Evolutionary conservation across 768 basidiomycete genomes (phyloP), one percentile per base, ranked within the genome.

Genomic region (Holtermanniella nyarrowii): DNA sequence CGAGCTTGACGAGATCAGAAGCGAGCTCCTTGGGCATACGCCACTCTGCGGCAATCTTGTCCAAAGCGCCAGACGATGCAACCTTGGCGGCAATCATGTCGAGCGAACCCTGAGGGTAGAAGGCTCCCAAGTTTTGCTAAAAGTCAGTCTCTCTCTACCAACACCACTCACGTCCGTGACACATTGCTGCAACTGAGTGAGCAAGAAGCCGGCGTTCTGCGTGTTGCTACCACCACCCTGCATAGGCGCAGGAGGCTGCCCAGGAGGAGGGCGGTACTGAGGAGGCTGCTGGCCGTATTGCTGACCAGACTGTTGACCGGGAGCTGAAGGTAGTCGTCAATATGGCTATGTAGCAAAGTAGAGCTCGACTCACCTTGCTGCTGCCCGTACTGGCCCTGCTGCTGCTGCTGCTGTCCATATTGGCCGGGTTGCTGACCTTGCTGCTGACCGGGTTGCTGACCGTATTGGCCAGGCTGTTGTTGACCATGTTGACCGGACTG

Each of bases 71-170:
- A 3, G 65, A 65, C 13, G 54, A 49, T 1, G 71, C 71, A 51
- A 76, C 70, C 47, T 61, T 59, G 43, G 68, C 59, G 0, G 75
- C 74, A 57, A 76, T 70, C 14, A 55, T 59, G 26, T 71, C 68
- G 42, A 76, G 66, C 0, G 57, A 59, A 0, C 73, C 72, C 1
- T 69, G 72, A n/a, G 74, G 74, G 62, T 71, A 76, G 63, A 76
- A 76, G 3, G 71, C 65, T 31, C 59, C 56, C 46, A 76, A 54
- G 23, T 71, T 69, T 72, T 75, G 73, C 62, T 73, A 46, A 4
- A 27, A 23, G 20, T 54, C 23, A 41, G 48, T 43, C 16, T 42
- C 23, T 16, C 37, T 3, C 20, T 10, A n/a, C 18, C 27, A 51
- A 27, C 12, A 41, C 14, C 22, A 62, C 65, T 58, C 44, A 70